A percentile compares a stretch with the other conserved stretches of the same genome.
Conservation (phyloP, 1,284 basidiomycete genomes). For the Coniferiporia sulphurascens region DNA sequence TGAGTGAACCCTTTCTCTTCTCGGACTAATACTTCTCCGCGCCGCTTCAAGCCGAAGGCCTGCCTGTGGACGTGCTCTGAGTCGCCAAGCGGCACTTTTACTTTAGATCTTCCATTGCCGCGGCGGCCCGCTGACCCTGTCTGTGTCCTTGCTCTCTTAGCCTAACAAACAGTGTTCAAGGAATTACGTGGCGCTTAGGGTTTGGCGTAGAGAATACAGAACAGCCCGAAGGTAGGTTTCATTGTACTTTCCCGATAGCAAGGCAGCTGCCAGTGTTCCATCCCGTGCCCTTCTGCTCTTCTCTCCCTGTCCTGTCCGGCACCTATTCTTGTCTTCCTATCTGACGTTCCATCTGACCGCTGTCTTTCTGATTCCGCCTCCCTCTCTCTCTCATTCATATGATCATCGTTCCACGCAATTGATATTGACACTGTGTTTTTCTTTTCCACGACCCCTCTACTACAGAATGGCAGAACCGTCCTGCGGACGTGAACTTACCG, state of each 20-base stretch:
- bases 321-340: too few relatives aligned
- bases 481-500: constrained; percentile 46
- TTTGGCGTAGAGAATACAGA: constrained; percentile 48
- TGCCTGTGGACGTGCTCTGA: too few relatives aligned
- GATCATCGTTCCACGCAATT: neutral
- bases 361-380: neutral
- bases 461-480: constrained; percentile 56
- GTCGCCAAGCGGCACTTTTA: neutral
- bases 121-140: constrained; percentile 14
- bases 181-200: constrained; percentile 59
- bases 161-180: constrained; percentile 48
- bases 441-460: neutral
- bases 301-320: too few relatives aligned
- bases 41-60: neutral
- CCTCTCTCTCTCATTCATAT: neutral
- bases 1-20: constrained; percentile 29
- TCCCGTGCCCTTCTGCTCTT: too few relatives aligned
- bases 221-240: constrained; percentile 46
- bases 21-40: neutral
- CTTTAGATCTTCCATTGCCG: neutral
- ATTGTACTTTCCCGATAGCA: neutral
- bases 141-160: constrained; percentile 26
- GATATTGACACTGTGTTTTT: too few relatives aligned
- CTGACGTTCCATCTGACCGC: neutral
- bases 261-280: neutral